Evolutionary conservation across 192 early-diverging fungal species (phyloP).

Genomic region (Allomyces arbusculus): DNA sequence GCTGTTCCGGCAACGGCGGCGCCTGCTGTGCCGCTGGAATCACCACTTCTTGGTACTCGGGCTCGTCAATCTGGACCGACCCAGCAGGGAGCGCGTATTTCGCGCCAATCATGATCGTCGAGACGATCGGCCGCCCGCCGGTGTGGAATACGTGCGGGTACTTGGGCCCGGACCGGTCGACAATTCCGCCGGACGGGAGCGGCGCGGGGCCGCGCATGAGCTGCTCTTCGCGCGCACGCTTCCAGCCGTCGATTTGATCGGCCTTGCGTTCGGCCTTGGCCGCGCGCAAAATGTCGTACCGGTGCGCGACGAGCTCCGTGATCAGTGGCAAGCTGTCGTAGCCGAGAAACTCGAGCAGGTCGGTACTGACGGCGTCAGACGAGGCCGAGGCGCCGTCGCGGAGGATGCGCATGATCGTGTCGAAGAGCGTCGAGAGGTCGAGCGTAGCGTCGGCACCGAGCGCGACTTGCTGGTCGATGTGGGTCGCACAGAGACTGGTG

Average conservation of each 20-base stretch:
- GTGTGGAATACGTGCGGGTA: slow-evolving; percentile 16
- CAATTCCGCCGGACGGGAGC: slow-evolving; percentile 7
- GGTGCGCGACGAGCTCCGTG: slow-evolving; percentile 27
- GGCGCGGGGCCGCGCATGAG: slow-evolving; percentile 7
- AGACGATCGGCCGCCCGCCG: slow-evolving; percentile 31
- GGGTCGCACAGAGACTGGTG: not conserved
- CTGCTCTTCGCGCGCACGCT: slow-evolving; percentile 7
- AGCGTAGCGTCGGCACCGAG: not conserved
- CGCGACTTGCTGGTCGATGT: not conserved
- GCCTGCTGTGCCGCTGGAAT: slow-evolving; percentile 62
- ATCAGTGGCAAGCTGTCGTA: slow-evolving; percentile 53
- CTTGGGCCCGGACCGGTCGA: slow-evolving; percentile 4
- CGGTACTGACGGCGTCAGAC: slow-evolving; percentile 37
- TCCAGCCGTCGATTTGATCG: not conserved
- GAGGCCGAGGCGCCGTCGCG: not conserved
- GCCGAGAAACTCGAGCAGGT: slow-evolving; percentile 51
- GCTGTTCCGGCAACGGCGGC: slow-evolving; percentile 40
- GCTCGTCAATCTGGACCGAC: slow-evolving; percentile 43
- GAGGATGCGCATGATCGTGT: not conserved
- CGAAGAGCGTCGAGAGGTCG: not conserved
- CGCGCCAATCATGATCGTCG: slow-evolving; percentile 56
- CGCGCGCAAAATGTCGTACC: slow-evolving; percentile 35
- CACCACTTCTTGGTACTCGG: slow-evolving; percentile 76
- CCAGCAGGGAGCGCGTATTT: slow-evolving; percentile 60
- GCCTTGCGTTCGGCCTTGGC: slow-evolving; percentile 19